Evolutionary conservation across 148 eudicot species (phyloP), one percentile per base, ranked within the genome.

Genomic region (Pouteria glomerata): DNA sequence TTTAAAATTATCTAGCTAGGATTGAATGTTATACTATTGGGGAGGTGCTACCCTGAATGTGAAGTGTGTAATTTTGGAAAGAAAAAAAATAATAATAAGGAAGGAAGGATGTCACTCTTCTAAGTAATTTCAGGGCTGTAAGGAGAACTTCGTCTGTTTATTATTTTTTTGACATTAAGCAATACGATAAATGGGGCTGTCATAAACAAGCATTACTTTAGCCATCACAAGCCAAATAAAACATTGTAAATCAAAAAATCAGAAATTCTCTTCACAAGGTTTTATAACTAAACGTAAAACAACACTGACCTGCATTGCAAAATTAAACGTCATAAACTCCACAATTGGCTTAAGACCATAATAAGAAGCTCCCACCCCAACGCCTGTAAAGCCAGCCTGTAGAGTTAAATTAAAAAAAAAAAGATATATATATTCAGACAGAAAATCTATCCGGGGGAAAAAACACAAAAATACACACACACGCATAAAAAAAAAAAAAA

Each of bases 291-390:
- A 59, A 59, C 8, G 15, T 59, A 15, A 31, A 19, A 59, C 19
- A 59, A 16, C 39, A 30, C 76, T 57, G 29, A 91, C 97, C 97
- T 92, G 97, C 96, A 92, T 92, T 30, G 97, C 82, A 76, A 92
- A 92, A 82, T 92, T 92, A 64, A 92, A 92, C 33, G 97, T 92
- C 97, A 92, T 92, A 66, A 92, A 92, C 72, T 92, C 97, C 19
- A 90, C 65, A 55, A 92, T 76, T 51, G 97, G 97, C 78, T 69
- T 83, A 67, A 92, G 77, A 47, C 77, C 93, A 82, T 88, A 77
- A 81, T 92, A 92, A 42, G 97, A 96, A 52, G 97, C 90, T 74
- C 97, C 97, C 72, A 92, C 97, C 72, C 93, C 96, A 71, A 92
- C 90, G 66, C 97, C 97, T 72, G 97, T 63, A 83, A 92, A 92